These are phyloP conservation scores for Tolypocladium cylindrosporum DNA, from an alignment of 2,329 filamentous ascomycete species.

Conservation along the genomic window DNA sequence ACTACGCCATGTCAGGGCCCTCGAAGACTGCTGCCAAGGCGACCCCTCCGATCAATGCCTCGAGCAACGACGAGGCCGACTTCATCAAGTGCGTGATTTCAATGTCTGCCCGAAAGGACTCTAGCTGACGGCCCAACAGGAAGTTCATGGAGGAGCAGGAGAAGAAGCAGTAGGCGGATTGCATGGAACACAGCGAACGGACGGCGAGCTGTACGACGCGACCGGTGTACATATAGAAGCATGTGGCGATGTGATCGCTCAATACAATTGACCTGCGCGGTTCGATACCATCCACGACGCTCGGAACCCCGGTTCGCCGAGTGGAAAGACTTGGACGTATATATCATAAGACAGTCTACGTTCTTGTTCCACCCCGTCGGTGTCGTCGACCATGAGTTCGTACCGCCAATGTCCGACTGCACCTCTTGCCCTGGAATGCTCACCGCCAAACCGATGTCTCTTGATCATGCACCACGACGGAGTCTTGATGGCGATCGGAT, in stretches of 20 bases:
- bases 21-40: slow-evolving; percentile 33
- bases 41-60: slow-evolving; percentile 51
- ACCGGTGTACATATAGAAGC: slow-evolving; percentile 22
- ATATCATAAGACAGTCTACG: too few relatives aligned
- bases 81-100: slow-evolving; percentile 50
- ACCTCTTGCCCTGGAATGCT: neutral
- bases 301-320: too few relatives aligned
- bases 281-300: neutral
- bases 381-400: neutral
- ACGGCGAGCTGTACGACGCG: slow-evolving; percentile 16
- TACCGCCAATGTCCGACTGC: neutral
- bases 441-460: neutral
- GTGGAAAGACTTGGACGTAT: neutral
- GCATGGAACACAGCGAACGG: slow-evolving; percentile 6
- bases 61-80: slow-evolving; percentile 51
- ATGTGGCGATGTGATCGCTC: neutral
- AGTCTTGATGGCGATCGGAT: neutral
- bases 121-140: slow-evolving; percentile 19
- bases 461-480: neutral
- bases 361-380: too few relatives aligned
- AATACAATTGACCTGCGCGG: neutral
- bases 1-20: slow-evolving; percentile 33
- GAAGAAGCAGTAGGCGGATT: slow-evolving; percentile 27
- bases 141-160: slow-evolving; percentile 30
- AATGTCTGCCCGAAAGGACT: neutral